phyloP scores from a whole-genome alignment of 139 green algal species.

The Medakamo hakoo region DNA sequence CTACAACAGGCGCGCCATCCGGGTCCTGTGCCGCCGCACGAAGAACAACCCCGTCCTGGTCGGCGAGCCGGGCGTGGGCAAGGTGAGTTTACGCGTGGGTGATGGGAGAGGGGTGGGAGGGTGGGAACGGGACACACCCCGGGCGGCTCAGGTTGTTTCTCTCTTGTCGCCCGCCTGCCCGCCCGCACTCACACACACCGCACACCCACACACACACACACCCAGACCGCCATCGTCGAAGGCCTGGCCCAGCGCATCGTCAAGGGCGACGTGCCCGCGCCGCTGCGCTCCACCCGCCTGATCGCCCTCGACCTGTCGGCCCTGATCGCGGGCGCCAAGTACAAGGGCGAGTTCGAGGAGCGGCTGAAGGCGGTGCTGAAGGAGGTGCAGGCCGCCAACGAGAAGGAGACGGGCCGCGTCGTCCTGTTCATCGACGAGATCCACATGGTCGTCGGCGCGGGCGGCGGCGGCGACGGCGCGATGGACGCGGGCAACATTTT shows the following conservation, averaged over 20 bases:
- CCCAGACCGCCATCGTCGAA: slow-evolving; percentile 74
- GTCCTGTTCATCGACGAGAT: slow-evolving; percentile 96
- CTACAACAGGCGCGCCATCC: slow-evolving; percentile 73
- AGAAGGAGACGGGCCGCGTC: slow-evolving; percentile 22
- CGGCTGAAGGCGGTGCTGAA: slow-evolving; percentile 72
- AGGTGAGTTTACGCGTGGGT: slow-evolving; percentile 16
- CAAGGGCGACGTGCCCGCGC: slow-evolving; percentile 63
- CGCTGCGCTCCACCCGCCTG: slow-evolving; percentile 33
- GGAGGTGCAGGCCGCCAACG: slow-evolving; percentile 48
- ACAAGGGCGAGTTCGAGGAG: slow-evolving; percentile 88
- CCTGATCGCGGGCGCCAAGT: slow-evolving; percentile 82
- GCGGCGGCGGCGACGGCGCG: slow-evolving; percentile 57
- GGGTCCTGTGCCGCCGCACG: slow-evolving; percentile 75
- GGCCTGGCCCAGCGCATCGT: slow-evolving; percentile 82
- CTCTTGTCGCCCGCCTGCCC: slow-evolving; percentile 13
- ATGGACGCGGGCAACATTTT: slow-evolving; percentile 93
- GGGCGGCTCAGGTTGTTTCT: not conserved
- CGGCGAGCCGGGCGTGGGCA: slow-evolving; percentile 65
- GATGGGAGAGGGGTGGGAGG: slow-evolving; percentile 13
- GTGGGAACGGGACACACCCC: slow-evolving; percentile 12
- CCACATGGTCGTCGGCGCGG: slow-evolving; percentile 50
- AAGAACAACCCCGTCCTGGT: slow-evolving; percentile 99
- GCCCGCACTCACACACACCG: no score
- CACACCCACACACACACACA: no score
- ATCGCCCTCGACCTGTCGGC: slow-evolving; percentile 81